A percentile compares a stretch with the other conserved stretches of the same genome.
Evolutionary conservation across 306 rosid species (phyloP).

Genomic region (Dalbergia oliveri): DNA sequence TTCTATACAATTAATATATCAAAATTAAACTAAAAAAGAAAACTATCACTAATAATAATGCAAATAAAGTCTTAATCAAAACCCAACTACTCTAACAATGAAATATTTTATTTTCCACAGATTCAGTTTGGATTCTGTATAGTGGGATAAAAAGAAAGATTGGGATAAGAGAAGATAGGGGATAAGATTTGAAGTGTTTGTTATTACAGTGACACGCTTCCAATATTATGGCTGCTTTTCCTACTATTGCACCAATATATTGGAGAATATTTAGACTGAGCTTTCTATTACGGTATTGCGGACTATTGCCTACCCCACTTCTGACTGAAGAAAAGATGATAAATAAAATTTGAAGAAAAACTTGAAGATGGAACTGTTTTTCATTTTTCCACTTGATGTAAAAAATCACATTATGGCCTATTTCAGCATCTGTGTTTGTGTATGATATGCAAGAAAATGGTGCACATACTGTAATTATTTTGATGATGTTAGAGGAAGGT

Average conservation of each 20-base stretch:
- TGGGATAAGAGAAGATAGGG: no score
- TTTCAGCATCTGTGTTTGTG: not conserved
- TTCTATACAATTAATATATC: no score
- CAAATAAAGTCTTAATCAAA: not conserved
- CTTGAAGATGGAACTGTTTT: not conserved
- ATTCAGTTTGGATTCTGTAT: not conserved
- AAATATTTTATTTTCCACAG: not conserved
- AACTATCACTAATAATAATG: no score
- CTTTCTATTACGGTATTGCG: not conserved
- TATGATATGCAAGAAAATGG: slow-evolving; percentile 6
- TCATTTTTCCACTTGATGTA: slow-evolving; percentile 24
- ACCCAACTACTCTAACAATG: not conserved
- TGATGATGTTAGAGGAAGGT: not conserved
- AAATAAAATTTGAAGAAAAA: not conserved
- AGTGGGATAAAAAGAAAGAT: not conserved
- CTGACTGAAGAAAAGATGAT: not conserved
- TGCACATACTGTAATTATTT: not conserved
- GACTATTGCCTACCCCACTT: not conserved
- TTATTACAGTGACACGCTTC: not conserved
- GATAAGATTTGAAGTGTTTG: slow-evolving; percentile 7
- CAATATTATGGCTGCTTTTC: not conserved
- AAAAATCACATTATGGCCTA: slow-evolving; percentile 1
- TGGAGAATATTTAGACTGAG: not conserved
- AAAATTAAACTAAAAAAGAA: no score
- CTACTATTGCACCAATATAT: not conserved